These are phyloP conservation scores for Monosporascus sp. DNA, from an alignment of 2,329 filamentous ascomycete genomes.

Conservation along the genomic window DNA sequence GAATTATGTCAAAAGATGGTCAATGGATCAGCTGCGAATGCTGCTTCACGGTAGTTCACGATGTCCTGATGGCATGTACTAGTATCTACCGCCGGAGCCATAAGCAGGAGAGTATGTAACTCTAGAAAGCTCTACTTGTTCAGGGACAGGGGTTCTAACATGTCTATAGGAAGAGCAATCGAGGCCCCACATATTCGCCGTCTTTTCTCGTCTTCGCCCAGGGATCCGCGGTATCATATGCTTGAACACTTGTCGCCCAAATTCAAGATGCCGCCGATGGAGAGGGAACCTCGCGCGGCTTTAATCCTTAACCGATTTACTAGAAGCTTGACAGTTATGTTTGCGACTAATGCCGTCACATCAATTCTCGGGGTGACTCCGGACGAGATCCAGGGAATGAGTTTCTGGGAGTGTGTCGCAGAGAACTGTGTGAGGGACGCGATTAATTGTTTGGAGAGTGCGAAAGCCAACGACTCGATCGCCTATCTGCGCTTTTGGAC, in stretches of 20 bases:
- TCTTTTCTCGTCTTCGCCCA: constrained; percentile 74
- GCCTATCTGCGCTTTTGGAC: constrained; percentile 85
- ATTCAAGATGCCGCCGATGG: constrained; percentile 59
- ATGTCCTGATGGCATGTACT: constrained; percentile 80
- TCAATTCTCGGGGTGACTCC: constrained; percentile 71
- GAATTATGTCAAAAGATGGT: constrained; percentile 62
- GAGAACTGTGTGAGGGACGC: constrained; percentile 72
- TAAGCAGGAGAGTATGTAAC: constrained; percentile 66
- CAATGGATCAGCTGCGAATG: constrained; percentile 78
- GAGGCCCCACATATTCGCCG: constrained; percentile 75
- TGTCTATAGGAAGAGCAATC: constrained; percentile 59
- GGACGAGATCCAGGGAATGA: constrained; percentile 65
- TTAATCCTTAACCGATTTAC: constrained; percentile 85
- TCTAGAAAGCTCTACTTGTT: neutral
- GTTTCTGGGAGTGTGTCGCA: constrained; percentile 84
- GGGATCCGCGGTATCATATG: constrained; percentile 86
- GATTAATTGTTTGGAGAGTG: constrained; percentile 73
- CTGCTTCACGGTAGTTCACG: constrained; percentile 83
- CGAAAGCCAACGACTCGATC: constrained; percentile 87
- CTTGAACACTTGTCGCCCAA: constrained; percentile 78
- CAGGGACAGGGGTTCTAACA: constrained; percentile 3
- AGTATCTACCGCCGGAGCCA: constrained; percentile 67
- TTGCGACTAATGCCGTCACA: constrained; percentile 70
- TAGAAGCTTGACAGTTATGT: constrained; percentile 77
- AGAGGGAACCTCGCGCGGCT: constrained; percentile 75